Percentiles rank a stretch among this genome's conserved stretches.
Conservation (phyloP, 2,329 filamentous ascomycete genomes). For the Colletotrichum sp. region DNA sequence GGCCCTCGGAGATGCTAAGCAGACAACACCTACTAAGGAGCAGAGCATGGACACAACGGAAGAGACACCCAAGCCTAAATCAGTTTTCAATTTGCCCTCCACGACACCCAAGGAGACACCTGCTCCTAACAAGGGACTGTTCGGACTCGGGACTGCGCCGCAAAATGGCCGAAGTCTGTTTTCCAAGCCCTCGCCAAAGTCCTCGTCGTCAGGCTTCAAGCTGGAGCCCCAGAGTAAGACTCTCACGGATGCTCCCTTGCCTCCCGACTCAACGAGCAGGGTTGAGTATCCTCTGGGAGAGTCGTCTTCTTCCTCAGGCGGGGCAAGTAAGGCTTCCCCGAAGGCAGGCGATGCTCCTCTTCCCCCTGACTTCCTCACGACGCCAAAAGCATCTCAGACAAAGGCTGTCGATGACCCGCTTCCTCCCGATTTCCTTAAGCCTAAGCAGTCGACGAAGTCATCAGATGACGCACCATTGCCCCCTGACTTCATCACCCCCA, state of each 20-base stretch:
- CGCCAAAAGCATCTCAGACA: slow-evolving; percentile 24
- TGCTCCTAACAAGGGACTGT: slow-evolving; percentile 40
- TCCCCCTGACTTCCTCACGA: slow-evolving; percentile 39
- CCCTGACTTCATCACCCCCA: slow-evolving; percentile 35
- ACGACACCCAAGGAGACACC: slow-evolving; percentile 59
- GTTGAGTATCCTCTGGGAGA: slow-evolving; percentile 52
- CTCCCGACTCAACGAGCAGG: slow-evolving; percentile 62
- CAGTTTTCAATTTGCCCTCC: slow-evolving; percentile 29
- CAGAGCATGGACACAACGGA: slow-evolving; percentile 55
- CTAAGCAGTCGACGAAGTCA: slow-evolving; percentile 24
- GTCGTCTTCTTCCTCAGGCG: slow-evolving; percentile 54
- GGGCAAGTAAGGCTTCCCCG: slow-evolving; percentile 26
- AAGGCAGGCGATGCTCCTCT: slow-evolving; percentile 39
- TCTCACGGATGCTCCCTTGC: slow-evolving; percentile 48
- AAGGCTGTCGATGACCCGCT: slow-evolving; percentile 39
- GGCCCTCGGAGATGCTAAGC: slow-evolving; percentile 54
- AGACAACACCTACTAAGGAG: slow-evolving; percentile 49
- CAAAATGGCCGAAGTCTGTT: slow-evolving; percentile 30
- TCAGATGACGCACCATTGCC: slow-evolving; percentile 43
- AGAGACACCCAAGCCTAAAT: slow-evolving; percentile 38
- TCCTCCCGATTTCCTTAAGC: slow-evolving; percentile 38
- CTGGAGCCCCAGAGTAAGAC: slow-evolving; percentile 38
- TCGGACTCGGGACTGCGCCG: slow-evolving; percentile 39
- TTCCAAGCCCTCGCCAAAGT: slow-evolving; percentile 18
- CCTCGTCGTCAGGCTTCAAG: slow-evolving; percentile 9